Percentiles rank a stretch among this genome's conserved stretches.
Evolutionary conservation across 2,329 filamentous ascomycete species (phyloP).

Genomic region (Cercospora berteroae): DNA sequence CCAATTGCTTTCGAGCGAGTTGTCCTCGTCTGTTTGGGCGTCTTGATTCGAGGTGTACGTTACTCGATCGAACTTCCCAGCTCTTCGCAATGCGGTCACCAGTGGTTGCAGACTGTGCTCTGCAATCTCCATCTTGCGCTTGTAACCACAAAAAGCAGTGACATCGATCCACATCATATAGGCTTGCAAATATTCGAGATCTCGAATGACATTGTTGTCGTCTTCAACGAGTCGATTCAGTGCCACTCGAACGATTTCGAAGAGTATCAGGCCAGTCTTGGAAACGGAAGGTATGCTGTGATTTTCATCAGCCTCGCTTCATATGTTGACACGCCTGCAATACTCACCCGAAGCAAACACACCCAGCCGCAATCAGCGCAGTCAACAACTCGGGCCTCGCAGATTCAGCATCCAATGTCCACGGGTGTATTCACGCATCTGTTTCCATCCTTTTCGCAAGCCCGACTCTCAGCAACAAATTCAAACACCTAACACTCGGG

Average conservation of each 20-base stretch:
- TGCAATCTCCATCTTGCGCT: constrained; percentile 28
- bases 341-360: constrained; percentile 33
- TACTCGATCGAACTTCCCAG: constrained; percentile 24
- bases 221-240: constrained; percentile 32
- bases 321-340: not conserved
- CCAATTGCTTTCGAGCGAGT: constrained; percentile 17
- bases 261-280: constrained; percentile 34
- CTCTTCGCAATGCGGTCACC: constrained; percentile 23
- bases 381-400: constrained; percentile 32
- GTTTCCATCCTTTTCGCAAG: constrained; percentile 37
- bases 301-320: not conserved
- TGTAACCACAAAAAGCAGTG: constrained; percentile 19
- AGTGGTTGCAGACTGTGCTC: constrained; percentile 26
- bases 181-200: constrained; percentile 27
- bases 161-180: constrained; percentile 28
- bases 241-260: constrained; percentile 36
- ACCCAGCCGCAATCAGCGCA: constrained; percentile 36
- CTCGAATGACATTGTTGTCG: constrained; percentile 34
- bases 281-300: constrained; percentile 32
- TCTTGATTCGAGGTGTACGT: constrained; percentile 18
- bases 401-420: constrained; percentile 31
- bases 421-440: constrained; percentile 39
- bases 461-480: constrained; percentile 36
- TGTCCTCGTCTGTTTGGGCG: constrained; percentile 2
- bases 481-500: constrained; percentile 34